phyloP scores from a whole-genome alignment of 2,329 filamentous ascomycete species.

The Bisporella sp. region DNA sequence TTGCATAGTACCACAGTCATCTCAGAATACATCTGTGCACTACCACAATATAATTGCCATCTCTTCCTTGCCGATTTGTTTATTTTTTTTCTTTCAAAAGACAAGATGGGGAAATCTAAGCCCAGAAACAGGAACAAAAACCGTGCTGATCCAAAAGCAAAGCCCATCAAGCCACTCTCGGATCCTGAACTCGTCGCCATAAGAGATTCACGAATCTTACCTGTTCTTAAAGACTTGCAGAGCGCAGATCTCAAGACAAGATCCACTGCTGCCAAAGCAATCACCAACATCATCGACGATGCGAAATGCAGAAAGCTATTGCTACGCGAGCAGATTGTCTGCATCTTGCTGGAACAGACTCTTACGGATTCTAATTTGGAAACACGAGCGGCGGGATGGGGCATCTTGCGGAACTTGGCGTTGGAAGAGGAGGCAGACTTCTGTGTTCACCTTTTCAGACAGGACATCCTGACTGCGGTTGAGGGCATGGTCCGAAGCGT shows the following conservation, averaged over 20 bases:
- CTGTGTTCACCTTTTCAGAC: constrained; percentile 55
- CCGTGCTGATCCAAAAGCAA: constrained; percentile 49
- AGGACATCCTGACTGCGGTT: constrained; percentile 54
- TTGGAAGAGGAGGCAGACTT: constrained; percentile 61
- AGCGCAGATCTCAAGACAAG: constrained; percentile 53
- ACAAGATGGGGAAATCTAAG: constrained; percentile 50
- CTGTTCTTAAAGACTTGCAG: constrained; percentile 53
- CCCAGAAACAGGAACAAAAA: constrained; percentile 44
- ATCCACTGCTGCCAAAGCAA: constrained; percentile 49
- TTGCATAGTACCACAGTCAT: no score
- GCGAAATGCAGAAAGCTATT: constrained; percentile 56
- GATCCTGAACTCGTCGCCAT: constrained; percentile 59
- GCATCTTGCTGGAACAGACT: constrained; percentile 55
- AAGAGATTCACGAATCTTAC: constrained; percentile 55
- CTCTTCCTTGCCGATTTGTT: no score
- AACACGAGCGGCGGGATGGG: constrained; percentile 60
- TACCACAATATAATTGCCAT: no score
- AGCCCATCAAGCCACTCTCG: constrained; percentile 51
- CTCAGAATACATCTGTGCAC: no score
- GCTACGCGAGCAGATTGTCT: constrained; percentile 59
- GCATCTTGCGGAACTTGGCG: constrained; percentile 53
- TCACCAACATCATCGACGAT: constrained; percentile 57
- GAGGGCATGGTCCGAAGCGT: constrained; percentile 48
- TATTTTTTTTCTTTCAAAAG: no score
- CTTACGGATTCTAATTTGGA: constrained; percentile 56